A percentile compares a stretch with the other conserved stretches of the same genome.
These are phyloP conservation scores for Macaranga tanarius DNA, from an alignment of 441 rosid genomes.

Conservation along the genomic window DNA sequence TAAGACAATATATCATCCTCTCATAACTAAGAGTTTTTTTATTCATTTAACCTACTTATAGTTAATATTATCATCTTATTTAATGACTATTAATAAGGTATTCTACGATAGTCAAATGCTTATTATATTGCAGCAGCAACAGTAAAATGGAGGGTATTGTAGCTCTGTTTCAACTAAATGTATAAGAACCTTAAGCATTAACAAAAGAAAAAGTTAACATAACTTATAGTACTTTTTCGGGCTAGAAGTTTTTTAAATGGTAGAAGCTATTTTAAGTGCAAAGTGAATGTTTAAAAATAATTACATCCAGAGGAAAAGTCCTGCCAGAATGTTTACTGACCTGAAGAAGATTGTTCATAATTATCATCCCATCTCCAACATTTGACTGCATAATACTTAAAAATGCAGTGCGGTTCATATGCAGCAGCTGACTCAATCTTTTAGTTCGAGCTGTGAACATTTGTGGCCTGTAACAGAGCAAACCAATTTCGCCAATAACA, in stretches of 20 bases:
- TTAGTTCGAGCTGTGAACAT: conserved; percentile 82
- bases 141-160: no score
- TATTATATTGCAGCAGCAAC: neutral
- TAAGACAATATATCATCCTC: neutral
- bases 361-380: conserved; percentile 85
- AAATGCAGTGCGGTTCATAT: conserved; percentile 77
- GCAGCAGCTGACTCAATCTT: conserved; percentile 74
- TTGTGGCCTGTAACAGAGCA: conserved; percentile 87
- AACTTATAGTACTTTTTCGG: no score
- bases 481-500: conserved; percentile 74
- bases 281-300: no score
- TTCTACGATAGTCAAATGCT: neutral
- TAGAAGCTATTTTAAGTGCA: no score
- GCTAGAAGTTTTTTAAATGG: no score
- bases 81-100: no score
- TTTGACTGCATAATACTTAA: conserved; percentile 74
- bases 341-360: conserved; percentile 92
- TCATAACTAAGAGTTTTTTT: neutral
- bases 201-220: no score
- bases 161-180: no score
- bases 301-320: no score
- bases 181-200: no score
- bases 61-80: neutral
- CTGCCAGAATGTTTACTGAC: conserved; percentile 29
- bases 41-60: neutral